These are phyloP conservation scores for Globisporangium viniferum DNA, from an alignment of 352 stramenopile genomes.

Conservation along the genomic window DNA sequence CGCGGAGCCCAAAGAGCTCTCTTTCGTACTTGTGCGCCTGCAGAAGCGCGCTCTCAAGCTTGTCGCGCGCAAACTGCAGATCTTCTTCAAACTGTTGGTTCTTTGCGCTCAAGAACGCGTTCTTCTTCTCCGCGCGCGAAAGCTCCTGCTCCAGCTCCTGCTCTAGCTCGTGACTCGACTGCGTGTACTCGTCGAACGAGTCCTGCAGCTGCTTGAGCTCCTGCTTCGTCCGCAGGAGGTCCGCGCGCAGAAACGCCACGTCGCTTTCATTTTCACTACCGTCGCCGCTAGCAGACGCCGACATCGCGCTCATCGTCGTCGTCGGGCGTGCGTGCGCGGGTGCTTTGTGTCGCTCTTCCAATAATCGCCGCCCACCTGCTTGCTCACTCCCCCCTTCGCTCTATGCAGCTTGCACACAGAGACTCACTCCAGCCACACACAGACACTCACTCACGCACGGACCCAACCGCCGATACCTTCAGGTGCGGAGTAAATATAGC, in stretches of 20 bases:
- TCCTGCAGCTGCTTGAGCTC: constrained; percentile 70
- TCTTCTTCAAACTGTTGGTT: constrained; percentile 56
- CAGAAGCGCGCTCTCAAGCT: constrained; percentile 51
- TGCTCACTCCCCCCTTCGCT: not conserved
- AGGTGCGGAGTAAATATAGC: not conserved
- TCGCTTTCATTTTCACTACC: constrained; percentile 1
- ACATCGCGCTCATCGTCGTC: constrained; percentile 4
- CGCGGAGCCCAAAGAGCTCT: constrained; percentile 40
- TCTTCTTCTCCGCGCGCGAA: constrained; percentile 53
- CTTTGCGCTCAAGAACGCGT: constrained; percentile 36
- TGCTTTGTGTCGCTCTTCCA: not conserved
- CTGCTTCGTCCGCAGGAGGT: constrained; percentile 51
- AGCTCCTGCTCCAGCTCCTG: constrained; percentile 76
- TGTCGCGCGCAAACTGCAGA: constrained; percentile 38
- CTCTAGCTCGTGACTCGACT: constrained; percentile 80
- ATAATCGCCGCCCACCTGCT: not conserved
- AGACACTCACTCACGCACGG: not conserved
- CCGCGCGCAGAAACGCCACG: constrained; percentile 31
- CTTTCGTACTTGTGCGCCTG: constrained; percentile 53
- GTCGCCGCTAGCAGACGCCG: not conserved
- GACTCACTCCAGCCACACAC: not conserved
- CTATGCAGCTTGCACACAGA: not conserved
- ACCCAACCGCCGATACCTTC: not conserved
- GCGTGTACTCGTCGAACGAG: constrained; percentile 80
- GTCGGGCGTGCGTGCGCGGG: not conserved